These are phyloP conservation scores for Agarophyton chilense DNA, from an alignment of 23 red algal genomes.

Conservation along the genomic window DNA sequence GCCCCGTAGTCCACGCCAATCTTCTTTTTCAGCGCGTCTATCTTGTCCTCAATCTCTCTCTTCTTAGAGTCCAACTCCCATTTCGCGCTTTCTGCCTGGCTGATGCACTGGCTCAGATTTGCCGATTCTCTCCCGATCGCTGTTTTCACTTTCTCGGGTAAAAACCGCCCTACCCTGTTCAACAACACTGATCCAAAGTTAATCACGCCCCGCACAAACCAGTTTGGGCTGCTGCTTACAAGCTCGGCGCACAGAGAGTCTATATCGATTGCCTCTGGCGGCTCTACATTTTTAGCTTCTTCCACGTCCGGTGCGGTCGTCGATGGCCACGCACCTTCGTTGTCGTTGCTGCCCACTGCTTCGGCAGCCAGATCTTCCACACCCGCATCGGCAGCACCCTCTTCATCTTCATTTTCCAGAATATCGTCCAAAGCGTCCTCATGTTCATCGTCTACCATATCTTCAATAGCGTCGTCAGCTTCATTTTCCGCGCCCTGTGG, in stretches of 20 bases:
- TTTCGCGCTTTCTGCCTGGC: conserved; percentile 31
- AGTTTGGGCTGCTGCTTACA: conserved; percentile 30
- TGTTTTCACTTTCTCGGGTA: not conserved
- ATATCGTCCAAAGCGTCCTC: not conserved
- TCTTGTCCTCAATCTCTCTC: conserved; percentile 1
- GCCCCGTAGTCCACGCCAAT: conserved; percentile 45
- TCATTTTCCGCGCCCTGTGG: too few species aligned
- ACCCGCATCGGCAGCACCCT: not conserved
- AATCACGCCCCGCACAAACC: not conserved
- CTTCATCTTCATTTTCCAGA: not conserved
- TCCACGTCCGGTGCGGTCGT: not conserved
- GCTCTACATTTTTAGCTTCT: not conserved
- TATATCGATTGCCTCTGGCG: not conserved
- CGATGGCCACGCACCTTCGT: not conserved
- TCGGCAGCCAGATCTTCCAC: not conserved
- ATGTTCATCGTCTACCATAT: too few species aligned
- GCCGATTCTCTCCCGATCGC: not conserved
- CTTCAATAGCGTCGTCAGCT: too few species aligned
- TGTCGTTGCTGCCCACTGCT: not conserved
- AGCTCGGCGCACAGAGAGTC: conserved; percentile 47
- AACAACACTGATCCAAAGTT: conserved; percentile 11
- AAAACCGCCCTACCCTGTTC: conserved; percentile 17
- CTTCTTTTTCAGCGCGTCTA: conserved; percentile 18
- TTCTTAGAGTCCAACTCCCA: conserved; percentile 30
- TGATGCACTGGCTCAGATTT: conserved; percentile 5